Conservation (phyloP, 2,329 filamentous ascomycete genomes). For the Penicillium sp. region DNA sequence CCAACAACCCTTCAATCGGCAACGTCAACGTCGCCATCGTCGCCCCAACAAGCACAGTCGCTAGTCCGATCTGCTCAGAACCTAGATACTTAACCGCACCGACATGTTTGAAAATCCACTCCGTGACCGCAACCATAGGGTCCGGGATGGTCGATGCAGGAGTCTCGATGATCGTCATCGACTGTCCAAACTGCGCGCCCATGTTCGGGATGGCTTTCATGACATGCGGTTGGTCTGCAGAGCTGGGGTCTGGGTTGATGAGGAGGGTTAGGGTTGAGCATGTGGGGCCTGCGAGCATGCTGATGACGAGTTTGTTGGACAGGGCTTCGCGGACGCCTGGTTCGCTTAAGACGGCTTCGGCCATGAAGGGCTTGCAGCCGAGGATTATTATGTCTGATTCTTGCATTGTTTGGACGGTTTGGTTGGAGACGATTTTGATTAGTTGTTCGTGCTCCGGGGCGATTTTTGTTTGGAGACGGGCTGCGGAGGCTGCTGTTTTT, state of each 20-base stretch:
- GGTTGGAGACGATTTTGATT: slow-evolving; percentile 35
- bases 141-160: slow-evolving; percentile 41
- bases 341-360: slow-evolving; percentile 38
- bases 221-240: slow-evolving; percentile 24
- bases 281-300: slow-evolving; percentile 49
- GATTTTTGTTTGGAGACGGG: slow-evolving; percentile 28
- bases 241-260: slow-evolving; percentile 6
- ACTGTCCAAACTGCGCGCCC: slow-evolving; percentile 45
- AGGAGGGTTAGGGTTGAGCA: slow-evolving; percentile 21
- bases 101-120: slow-evolving; percentile 54
- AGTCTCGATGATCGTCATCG: slow-evolving; percentile 51
- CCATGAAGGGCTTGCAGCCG: slow-evolving; percentile 48
- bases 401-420: slow-evolving; percentile 35
- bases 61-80: slow-evolving; percentile 53
- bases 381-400: slow-evolving; percentile 45
- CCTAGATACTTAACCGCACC: slow-evolving; percentile 51
- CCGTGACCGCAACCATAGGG: slow-evolving; percentile 33
- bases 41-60: slow-evolving; percentile 59
- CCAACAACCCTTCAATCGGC: slow-evolving; percentile 59
- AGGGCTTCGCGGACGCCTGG: slow-evolving; percentile 41
- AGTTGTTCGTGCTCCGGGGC: slow-evolving; percentile 31
- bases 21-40: slow-evolving; percentile 60
- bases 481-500: slow-evolving; percentile 36
- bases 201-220: slow-evolving; percentile 49
- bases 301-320: slow-evolving; percentile 49